These are phyloP conservation scores for Xylariaceae sp. DNA, from an alignment of 2,329 filamentous ascomycete genomes.

Conservation along the genomic window DNA sequence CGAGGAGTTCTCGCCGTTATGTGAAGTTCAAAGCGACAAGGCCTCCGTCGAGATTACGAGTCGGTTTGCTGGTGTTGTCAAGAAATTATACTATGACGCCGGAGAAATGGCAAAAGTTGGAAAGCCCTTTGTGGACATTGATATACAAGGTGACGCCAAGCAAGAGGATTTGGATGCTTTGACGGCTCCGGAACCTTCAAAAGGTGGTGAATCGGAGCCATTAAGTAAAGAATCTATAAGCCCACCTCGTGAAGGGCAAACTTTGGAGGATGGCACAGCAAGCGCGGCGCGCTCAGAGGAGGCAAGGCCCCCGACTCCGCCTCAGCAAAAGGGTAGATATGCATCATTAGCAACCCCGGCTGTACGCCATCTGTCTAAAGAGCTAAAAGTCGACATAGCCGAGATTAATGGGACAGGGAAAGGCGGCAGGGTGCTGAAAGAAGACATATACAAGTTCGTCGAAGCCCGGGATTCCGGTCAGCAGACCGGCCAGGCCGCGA, in stretches of 20 bases:
- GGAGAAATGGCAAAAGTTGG: conserved; percentile 97
- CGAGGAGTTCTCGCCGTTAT: conserved; percentile 97
- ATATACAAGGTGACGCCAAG: conserved; percentile 80
- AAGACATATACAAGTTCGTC: conserved; percentile 80
- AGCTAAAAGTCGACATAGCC: conserved; percentile 76
- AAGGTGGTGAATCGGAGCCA: conserved; percentile 36
- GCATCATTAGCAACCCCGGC: conserved; percentile 87
- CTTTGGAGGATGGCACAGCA: conserved; percentile 6
- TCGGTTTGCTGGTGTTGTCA: conserved; percentile 92
- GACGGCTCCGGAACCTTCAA: conserved; percentile 43
- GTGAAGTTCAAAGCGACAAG: conserved; percentile 98
- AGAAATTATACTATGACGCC: conserved; percentile 93
- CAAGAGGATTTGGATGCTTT: conserved; percentile 59
- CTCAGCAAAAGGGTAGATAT: conserved; percentile 62
- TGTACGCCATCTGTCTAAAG: conserved; percentile 85
- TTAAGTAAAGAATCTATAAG: conserved; percentile 33
- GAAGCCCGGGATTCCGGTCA: conserved; percentile 49
- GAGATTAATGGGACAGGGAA: conserved; percentile 84
- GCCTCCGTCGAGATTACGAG: conserved; percentile 91
- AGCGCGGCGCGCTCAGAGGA: conserved; percentile 21
- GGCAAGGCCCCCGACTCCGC: conserved; percentile 30
- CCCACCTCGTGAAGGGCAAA: conserved; percentile 26
- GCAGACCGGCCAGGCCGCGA: conserved; percentile 31
- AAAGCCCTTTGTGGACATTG: conserved; percentile 92
- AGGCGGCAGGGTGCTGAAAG: conserved; percentile 89